A percentile compares a stretch with the other conserved stretches of the same genome.
Evolutionary conservation across 345 rosid genomes (phyloP).

Genomic region (Moricandia arvensis): DNA sequence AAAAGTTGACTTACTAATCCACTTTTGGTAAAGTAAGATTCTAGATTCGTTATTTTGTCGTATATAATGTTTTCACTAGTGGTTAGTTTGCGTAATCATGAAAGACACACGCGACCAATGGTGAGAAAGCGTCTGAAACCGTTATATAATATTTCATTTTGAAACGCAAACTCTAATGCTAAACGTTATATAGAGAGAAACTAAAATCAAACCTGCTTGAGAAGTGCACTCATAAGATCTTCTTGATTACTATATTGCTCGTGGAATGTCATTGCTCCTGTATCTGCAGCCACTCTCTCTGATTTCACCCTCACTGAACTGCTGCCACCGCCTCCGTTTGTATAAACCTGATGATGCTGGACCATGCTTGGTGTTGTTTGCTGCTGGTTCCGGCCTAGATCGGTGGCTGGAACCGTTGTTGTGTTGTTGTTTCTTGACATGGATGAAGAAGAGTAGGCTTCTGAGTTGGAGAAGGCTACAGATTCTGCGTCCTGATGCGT

Average conservation of each 20-base stretch:
- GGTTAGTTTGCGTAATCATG: slow-evolving; percentile 13
- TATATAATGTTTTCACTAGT: neutral
- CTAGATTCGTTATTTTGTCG: neutral
- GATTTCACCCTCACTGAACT: slow-evolving; percentile 56
- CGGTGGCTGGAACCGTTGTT: neutral
- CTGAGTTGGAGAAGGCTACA: slow-evolving; percentile 23
- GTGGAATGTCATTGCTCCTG: slow-evolving; percentile 41
- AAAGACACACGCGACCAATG: neutral
- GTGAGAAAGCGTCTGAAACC: slow-evolving; percentile 19
- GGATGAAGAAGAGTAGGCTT: slow-evolving; percentile 36
- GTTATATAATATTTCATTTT: slow-evolving; percentile 17
- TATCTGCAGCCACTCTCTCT: slow-evolving; percentile 53
- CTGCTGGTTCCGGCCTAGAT: slow-evolving; percentile 19
- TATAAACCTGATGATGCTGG: slow-evolving; percentile 24
- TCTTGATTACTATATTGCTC: slow-evolving; percentile 68
- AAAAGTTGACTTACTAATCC: neutral
- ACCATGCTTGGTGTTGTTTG: neutral
- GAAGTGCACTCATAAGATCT: slow-evolving; percentile 89
- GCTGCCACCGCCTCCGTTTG: neutral
- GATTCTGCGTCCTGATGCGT: slow-evolving; percentile 53
- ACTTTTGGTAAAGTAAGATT: neutral
- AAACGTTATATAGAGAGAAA: slow-evolving; percentile 5
- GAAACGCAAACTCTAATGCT: slow-evolving; percentile 27
- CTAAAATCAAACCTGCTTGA: slow-evolving; percentile 62
- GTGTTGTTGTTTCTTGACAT: slow-evolving; percentile 32